A percentile compares a stretch with the other conserved stretches of the same genome.
Evolutionary conservation across 352 stramenopile genomes (phyloP).

Genomic region (Pythium biforme): DNA sequence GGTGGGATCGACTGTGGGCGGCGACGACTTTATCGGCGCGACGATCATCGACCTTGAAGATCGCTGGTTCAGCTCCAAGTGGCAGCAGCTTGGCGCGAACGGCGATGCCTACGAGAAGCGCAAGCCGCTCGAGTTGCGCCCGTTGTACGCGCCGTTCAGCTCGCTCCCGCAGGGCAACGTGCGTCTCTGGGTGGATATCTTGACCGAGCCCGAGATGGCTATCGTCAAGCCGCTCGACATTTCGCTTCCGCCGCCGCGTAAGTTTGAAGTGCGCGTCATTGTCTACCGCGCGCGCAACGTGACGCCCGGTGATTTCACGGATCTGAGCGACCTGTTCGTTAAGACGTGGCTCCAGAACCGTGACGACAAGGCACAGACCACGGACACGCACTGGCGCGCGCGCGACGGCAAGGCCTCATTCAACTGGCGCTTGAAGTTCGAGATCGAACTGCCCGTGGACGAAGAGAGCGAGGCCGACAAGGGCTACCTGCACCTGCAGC

Average conservation of each 20-base stretch:
- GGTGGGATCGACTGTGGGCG: conserved; percentile 46
- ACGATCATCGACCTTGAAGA: conserved; percentile 94
- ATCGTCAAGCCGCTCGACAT: conserved; percentile 78
- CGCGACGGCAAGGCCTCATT: conserved; percentile 86
- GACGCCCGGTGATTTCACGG: conserved; percentile 73
- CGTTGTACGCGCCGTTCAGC: conserved; percentile 71
- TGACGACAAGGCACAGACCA: conserved; percentile 71
- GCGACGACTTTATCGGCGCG: conserved; percentile 89
- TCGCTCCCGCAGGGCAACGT: conserved; percentile 68
- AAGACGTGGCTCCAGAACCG: conserved; percentile 86
- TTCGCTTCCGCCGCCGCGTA: conserved; percentile 58
- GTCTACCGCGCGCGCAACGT: conserved; percentile 92
- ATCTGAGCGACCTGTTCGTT: conserved; percentile 90
- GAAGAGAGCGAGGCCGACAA: conserved; percentile 65
- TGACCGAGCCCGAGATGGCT: conserved; percentile 68
- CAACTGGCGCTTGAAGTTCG: conserved; percentile 93
- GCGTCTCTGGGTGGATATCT: conserved; percentile 89
- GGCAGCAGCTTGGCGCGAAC: conserved; percentile 67
- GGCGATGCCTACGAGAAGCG: conserved; percentile 38
- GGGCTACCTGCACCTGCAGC: conserved; percentile 69
- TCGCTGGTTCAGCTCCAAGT: conserved; percentile 88
- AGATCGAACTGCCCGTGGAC: conserved; percentile 78
- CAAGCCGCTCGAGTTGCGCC: conserved; percentile 64
- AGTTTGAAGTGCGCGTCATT: conserved; percentile 91
- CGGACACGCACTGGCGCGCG: conserved; percentile 90